phyloP scores from a whole-genome alignment of 257 asterid genomes.

The Ocimum tenuiflorum region DNA sequence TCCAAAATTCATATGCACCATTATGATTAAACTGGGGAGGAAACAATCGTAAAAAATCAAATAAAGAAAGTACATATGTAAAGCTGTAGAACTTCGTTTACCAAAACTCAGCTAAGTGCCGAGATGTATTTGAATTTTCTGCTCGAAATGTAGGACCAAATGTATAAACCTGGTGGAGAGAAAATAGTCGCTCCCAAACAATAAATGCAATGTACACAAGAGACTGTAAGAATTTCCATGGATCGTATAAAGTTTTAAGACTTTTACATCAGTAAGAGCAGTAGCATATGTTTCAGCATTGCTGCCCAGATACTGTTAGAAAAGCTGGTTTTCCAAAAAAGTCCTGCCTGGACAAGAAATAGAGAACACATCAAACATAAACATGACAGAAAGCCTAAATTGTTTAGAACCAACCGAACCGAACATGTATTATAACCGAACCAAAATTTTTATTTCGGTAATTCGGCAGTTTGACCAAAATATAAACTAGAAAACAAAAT shows the following conservation, averaged over 20 bases:
- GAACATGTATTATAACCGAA: background rate
- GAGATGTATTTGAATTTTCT: conserved; percentile 90
- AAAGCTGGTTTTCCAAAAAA: conserved; percentile 94
- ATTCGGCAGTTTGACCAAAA: too few species aligned
- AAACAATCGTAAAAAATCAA: background rate
- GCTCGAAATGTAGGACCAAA: conserved; percentile 99
- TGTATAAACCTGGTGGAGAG: conserved; percentile 70
- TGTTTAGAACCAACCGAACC: background rate
- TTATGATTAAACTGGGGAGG: background rate
- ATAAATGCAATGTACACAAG: conserved; percentile 1
- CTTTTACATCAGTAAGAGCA: conserved; percentile 81
- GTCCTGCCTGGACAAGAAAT: conserved; percentile 51
- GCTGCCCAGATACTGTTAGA: conserved; percentile 95
- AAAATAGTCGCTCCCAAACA: conserved; percentile 12
- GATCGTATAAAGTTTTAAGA: background rate
- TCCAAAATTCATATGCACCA: conserved; percentile 1
- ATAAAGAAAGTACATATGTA: background rate
- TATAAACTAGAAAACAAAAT: too few species aligned
- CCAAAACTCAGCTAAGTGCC: conserved; percentile 98
- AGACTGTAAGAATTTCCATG: conserved; percentile 14
- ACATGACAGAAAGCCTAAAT: background rate
- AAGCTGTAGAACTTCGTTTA: conserved; percentile 23
- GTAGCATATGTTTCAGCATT: conserved; percentile 98
- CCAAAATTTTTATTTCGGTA: too few species aligned
- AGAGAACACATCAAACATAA: conserved; percentile 2